Percentiles rank a stretch among this genome's conserved stretches.
phyloP scores from a whole-genome alignment of 2,329 filamentous ascomycete genomes.

The Aspergillus sp. region DNA sequence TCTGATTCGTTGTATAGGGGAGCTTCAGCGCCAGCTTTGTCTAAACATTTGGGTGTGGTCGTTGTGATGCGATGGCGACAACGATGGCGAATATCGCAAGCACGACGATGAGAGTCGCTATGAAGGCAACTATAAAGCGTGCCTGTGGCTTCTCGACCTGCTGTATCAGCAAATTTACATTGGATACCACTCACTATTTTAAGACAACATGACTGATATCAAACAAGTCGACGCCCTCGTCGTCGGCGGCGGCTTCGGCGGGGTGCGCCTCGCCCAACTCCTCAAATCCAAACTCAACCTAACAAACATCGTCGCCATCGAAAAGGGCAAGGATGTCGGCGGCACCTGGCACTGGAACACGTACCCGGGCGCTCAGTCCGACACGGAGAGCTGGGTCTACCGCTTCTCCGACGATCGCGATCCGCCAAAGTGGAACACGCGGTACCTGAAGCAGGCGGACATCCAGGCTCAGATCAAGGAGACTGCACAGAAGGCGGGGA shows the following conservation, averaged over 20 bases:
- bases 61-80: neutral
- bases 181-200: neutral
- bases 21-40: neutral
- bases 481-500: neutral
- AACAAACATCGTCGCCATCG: constrained; percentile 47
- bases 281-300: constrained; percentile 30
- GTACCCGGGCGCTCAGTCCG: constrained; percentile 60
- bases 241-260: constrained; percentile 32
- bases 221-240: constrained; percentile 27
- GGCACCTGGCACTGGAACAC: constrained; percentile 63
- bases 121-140: neutral
- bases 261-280: constrained; percentile 56
- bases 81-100: neutral
- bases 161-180: neutral
- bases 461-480: neutral
- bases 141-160: neutral
- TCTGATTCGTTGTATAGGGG: neutral
- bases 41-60: neutral
- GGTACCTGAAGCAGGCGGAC: neutral
- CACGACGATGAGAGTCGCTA: neutral
- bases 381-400: constrained; percentile 59
- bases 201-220: neutral
- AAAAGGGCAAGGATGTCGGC: constrained; percentile 57
- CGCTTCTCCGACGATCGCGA: constrained; percentile 40
- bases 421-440: constrained; percentile 49